Conservation (phyloP, 2,329 filamentous ascomycete genomes). For the Orbilia oligospora region DNA sequence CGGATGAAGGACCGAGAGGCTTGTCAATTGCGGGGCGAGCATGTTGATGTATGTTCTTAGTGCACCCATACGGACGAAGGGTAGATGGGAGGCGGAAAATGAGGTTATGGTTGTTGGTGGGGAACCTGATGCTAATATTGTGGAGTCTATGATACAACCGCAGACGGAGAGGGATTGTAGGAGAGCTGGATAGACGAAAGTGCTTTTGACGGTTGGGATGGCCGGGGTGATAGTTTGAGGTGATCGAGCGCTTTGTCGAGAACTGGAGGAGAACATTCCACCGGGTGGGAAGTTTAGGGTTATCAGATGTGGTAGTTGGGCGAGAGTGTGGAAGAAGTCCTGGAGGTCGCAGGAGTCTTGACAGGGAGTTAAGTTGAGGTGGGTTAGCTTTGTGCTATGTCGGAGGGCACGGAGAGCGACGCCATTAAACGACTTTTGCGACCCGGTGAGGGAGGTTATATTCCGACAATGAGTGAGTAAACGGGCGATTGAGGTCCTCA, state of each 20-base stretch:
- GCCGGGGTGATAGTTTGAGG: slow-evolving; percentile 18
- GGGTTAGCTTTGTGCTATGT: slow-evolving; percentile 44
- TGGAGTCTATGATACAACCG: slow-evolving; percentile 62
- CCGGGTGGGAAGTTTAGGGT: slow-evolving; percentile 63
- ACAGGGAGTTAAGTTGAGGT: slow-evolving; percentile 63
- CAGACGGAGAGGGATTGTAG: slow-evolving; percentile 62
- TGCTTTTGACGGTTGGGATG: slow-evolving; percentile 48
- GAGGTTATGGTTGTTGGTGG: slow-evolving; percentile 61
- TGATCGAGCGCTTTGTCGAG: slow-evolving; percentile 18
- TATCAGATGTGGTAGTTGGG: slow-evolving; percentile 61
- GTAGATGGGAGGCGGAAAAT: slow-evolving; percentile 62
- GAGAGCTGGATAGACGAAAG: slow-evolving; percentile 60
- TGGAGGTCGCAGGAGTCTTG: slow-evolving; percentile 62
- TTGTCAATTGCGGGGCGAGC: slow-evolving; percentile 62
- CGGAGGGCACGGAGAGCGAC: slow-evolving; percentile 46
- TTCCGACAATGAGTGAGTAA: slow-evolving; percentile 62
- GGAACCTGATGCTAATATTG: slow-evolving; percentile 61
- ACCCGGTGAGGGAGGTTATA: slow-evolving; percentile 43
- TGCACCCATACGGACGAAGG: slow-evolving; percentile 61
- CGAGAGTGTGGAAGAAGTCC: slow-evolving; percentile 62
- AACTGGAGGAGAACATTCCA: slow-evolving; percentile 33
- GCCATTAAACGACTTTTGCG: slow-evolving; percentile 53
- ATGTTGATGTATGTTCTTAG: slow-evolving; percentile 61
- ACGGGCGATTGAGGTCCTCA: slow-evolving; percentile 62
- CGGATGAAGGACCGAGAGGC: slow-evolving; percentile 62